A percentile compares a stretch with the other conserved stretches of the same genome.
Conservation (phyloP, 2,329 filamentous ascomycete genomes). For the Aureobasidium namibiae region DNA sequence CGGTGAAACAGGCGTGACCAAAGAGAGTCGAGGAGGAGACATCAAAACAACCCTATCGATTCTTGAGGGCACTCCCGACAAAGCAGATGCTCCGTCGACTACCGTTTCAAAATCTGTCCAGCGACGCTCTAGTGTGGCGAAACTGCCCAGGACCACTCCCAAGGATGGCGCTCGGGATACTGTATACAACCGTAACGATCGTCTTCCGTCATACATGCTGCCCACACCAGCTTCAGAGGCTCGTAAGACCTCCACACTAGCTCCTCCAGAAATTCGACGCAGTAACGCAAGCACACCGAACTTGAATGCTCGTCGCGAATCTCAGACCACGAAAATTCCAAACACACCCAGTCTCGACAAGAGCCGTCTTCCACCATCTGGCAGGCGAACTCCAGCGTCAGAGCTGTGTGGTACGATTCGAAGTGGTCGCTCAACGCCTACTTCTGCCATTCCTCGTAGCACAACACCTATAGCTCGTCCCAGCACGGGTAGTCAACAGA, state of each 20-base stretch:
- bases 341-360: not conserved
- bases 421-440: not conserved
- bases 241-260: not conserved
- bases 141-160: not conserved
- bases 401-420: not conserved
- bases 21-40: constrained; percentile 5
- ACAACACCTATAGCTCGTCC: not conserved
- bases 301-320: not conserved
- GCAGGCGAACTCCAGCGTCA: not conserved
- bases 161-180: not conserved
- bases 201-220: constrained; percentile 8
- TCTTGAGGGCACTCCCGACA: constrained; percentile 19
- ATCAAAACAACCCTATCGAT: constrained; percentile 18
- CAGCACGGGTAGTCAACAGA: not conserved
- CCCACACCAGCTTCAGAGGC: constrained; percentile 10
- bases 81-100: not conserved
- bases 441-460: not conserved
- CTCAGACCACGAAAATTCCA: not conserved
- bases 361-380: not conserved
- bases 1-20: not conserved
- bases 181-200: not conserved
- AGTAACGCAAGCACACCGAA: not conserved
- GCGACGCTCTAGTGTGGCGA: not conserved
- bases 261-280: not conserved
- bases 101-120: not conserved